These are phyloP conservation scores for Neurospora sp. DNA, from an alignment of 495 filamentous ascomycete genomes.

Conservation along the genomic window DNA sequence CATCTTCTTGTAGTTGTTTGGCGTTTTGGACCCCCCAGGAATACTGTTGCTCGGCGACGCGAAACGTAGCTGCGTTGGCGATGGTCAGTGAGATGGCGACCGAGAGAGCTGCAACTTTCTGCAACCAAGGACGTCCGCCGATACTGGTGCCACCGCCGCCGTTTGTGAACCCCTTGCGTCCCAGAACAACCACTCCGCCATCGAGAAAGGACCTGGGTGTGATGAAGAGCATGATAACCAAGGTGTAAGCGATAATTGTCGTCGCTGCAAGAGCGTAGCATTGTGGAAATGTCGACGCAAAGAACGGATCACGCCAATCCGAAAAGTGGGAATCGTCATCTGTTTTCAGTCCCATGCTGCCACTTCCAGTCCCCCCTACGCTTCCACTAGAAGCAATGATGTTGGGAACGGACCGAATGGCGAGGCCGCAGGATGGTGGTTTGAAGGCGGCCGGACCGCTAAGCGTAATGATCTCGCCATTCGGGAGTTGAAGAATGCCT, in stretches of 20 bases:
- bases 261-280: constrained; percentile 84
- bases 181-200: constrained; percentile 71
- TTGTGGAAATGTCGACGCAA: constrained; percentile 81
- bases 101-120: constrained; percentile 84
- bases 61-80: constrained; percentile 82
- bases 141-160: constrained; percentile 72
- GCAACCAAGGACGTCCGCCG: constrained; percentile 89
- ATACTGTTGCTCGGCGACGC: constrained; percentile 73
- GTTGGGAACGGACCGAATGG: constrained; percentile 24
- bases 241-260: constrained; percentile 84
- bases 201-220: constrained; percentile 83
- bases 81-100: constrained; percentile 90
- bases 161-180: constrained; percentile 75
- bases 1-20: constrained; percentile 54
- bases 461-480: constrained; percentile 49
- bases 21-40: constrained; percentile 60
- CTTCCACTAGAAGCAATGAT: constrained; percentile 36
- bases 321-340: constrained; percentile 26
- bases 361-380: constrained; percentile 7
- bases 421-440: constrained; percentile 45
- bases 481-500: constrained; percentile 50
- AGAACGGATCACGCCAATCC: constrained; percentile 75
- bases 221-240: constrained; percentile 90
- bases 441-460: constrained; percentile 51
- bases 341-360: not conserved